Evolutionary conservation across 371 early-diverging fungal genomes (phyloP).

Genomic region (Rhizomucor pusillus): DNA sequence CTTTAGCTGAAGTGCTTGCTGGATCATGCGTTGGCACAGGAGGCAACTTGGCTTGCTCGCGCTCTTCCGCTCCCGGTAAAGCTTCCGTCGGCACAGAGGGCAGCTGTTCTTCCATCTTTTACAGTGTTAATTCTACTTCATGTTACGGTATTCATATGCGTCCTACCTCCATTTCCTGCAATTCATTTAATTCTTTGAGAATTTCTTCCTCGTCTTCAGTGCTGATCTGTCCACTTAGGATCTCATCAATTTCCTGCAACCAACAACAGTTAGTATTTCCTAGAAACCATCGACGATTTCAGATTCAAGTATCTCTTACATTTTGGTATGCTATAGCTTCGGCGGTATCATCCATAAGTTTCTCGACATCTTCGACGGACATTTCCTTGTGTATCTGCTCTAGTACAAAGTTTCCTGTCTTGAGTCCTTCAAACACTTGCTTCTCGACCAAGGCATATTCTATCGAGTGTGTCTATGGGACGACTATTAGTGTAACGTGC

Average conservation of each 20-base stretch:
- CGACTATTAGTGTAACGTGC: too few relatives aligned
- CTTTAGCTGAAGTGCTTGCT: not conserved
- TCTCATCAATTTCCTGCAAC: conserved; percentile 74
- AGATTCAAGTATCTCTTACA: too few relatives aligned
- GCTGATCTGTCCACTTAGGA: conserved; percentile 68
- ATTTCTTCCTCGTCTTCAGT: conserved; percentile 87
- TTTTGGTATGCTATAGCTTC: conserved; percentile 96
- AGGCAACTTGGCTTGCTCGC: conserved; percentile 16
- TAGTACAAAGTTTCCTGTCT: conserved; percentile 83
- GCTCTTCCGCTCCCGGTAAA: conserved; percentile 19
- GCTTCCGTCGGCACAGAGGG: conserved; percentile 30
- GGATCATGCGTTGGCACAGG: conserved; percentile 35
- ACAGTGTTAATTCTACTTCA: not conserved
- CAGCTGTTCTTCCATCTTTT: conserved; percentile 31
- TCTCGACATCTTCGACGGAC: conserved; percentile 90
- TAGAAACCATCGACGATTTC: too few relatives aligned
- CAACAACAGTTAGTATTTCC: conserved; percentile 19
- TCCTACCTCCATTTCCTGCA: conserved; percentile 46
- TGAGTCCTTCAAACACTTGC: conserved; percentile 80
- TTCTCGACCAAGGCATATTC: conserved; percentile 92
- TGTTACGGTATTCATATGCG: conserved; percentile 4
- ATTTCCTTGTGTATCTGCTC: conserved; percentile 88
- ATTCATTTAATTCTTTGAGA: conserved; percentile 70
- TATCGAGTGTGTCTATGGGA: conserved; percentile 70
- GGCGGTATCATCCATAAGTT: conserved; percentile 92